Conservation (phyloP, 495 filamentous ascomycete genomes). For the Pyronema domesticum region DNA sequence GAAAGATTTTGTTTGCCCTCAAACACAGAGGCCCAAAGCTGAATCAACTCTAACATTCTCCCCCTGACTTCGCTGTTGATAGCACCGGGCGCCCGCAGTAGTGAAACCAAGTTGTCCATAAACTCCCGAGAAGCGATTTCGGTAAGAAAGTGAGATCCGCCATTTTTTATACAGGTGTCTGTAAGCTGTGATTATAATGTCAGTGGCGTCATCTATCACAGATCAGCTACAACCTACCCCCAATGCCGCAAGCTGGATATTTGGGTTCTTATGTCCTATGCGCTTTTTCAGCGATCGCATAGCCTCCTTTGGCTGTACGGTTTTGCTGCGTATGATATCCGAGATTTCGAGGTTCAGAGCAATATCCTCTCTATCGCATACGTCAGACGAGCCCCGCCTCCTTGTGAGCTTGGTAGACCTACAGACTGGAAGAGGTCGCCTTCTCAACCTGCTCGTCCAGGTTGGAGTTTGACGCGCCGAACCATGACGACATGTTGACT, state of each 20-base stretch:
- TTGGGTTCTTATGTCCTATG: conserved; percentile 91
- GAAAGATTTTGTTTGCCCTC: conserved; percentile 66
- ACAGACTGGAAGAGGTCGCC: conserved; percentile 86
- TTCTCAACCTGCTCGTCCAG: conserved; percentile 93
- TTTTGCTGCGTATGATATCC: conserved; percentile 88
- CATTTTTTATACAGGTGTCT: conserved; percentile 97
- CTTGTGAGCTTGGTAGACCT: conserved; percentile 22
- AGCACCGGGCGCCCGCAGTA: conserved; percentile 59
- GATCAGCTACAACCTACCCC: conserved; percentile 38
- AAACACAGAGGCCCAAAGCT: conserved; percentile 80
- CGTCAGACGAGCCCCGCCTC: conserved; percentile 6
- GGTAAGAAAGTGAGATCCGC: conserved; percentile 82
- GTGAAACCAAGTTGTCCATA: conserved; percentile 86
- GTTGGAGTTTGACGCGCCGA: conserved; percentile 66
- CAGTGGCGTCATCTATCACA: neutral
- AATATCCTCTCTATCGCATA: conserved; percentile 65
- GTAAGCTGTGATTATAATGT: conserved; percentile 42
- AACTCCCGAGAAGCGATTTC: conserved; percentile 95
- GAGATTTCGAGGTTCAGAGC: conserved; percentile 93
- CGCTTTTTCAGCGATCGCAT: conserved; percentile 89
- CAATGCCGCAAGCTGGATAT: conserved; percentile 79
- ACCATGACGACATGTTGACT: conserved; percentile 56
- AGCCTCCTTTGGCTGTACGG: conserved; percentile 87
- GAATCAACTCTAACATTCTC: conserved; percentile 84
- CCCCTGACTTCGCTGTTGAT: conserved; percentile 68